Conservation (phyloP, 169 alveolate species). For the Plasmodium cynomolgi region DNA sequence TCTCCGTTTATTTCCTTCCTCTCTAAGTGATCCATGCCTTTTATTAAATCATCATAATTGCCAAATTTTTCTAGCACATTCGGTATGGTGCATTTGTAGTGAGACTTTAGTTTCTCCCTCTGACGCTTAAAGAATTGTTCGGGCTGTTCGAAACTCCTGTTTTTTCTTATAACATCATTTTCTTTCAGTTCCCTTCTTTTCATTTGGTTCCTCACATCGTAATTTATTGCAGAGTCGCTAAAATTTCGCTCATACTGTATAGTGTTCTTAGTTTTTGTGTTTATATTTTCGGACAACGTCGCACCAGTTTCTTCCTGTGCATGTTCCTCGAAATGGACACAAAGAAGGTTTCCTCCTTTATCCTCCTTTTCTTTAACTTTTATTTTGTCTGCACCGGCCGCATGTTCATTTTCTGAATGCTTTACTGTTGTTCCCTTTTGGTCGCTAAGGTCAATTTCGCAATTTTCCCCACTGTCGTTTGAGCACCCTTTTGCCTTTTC, state of each 20-base stretch:
- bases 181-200: neutral
- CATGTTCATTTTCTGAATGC: neutral
- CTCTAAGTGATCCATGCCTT: conserved; percentile 3
- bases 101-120: conserved; percentile 54
- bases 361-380: conserved; percentile 3
- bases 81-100: conserved; percentile 13
- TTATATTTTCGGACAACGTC: neutral
- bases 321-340: conserved; percentile 3
- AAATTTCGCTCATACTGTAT: conserved; percentile 31
- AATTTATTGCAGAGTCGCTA: conserved; percentile 46
- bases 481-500: neutral
- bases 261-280: neutral
- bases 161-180: conserved; percentile 27
- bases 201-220: neutral
- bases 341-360: neutral
- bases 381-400: neutral
- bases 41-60: conserved; percentile 9
- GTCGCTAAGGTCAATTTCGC: neutral
- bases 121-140: conserved; percentile 57
- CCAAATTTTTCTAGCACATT: neutral
- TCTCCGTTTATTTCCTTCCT: conserved; percentile 4
- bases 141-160: conserved; percentile 16
- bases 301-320: neutral
- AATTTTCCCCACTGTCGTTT: neutral
- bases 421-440: neutral